Percentiles rank a stretch among this genome's conserved stretches.
Conservation (phyloP, 805 yeast species). For the Metschnikowia cerradonensis region DNA sequence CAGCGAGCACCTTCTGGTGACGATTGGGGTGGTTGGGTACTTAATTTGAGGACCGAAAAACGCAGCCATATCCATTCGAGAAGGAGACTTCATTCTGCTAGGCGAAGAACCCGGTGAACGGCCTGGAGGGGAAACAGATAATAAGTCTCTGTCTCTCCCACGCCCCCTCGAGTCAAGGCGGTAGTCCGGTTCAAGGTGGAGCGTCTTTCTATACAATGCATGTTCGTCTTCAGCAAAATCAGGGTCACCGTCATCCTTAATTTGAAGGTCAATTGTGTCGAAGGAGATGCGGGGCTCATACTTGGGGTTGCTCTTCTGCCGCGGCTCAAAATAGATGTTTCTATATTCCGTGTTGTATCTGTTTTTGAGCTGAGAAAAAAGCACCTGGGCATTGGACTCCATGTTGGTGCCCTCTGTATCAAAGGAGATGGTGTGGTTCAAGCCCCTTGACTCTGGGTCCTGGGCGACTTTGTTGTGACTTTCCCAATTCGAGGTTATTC, state of each 20-base stretch:
- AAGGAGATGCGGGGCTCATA: slow-evolving; percentile 44
- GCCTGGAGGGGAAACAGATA: slow-evolving; percentile 8
- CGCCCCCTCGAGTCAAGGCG: slow-evolving; percentile 14
- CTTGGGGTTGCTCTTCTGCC: slow-evolving; percentile 1
- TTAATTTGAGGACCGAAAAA: slow-evolving; percentile 13
- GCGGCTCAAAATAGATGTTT: slow-evolving; percentile 5
- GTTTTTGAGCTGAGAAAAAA: slow-evolving; percentile 9
- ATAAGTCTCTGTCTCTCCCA: slow-evolving; percentile 13
- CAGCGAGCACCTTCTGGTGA: slow-evolving; percentile 41
- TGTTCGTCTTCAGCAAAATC: slow-evolving; percentile 19
- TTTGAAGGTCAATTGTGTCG: slow-evolving; percentile 47
- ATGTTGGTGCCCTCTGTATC: neutral
- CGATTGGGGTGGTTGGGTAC: slow-evolving; percentile 41
- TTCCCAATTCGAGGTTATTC: slow-evolving; percentile 2
- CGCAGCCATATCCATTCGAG: slow-evolving; percentile 11
- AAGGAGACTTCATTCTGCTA: slow-evolving; percentile 14
- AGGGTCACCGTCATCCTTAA: slow-evolving; percentile 19
- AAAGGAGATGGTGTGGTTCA: neutral
- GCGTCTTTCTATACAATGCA: slow-evolving; percentile 14
- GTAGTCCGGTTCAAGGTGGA: slow-evolving; percentile 6
- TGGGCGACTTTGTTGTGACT: neutral
- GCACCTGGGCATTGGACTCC: slow-evolving; percentile 5
- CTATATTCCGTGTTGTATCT: slow-evolving; percentile 16
- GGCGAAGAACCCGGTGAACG: slow-evolving; percentile 22
- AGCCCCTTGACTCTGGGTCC: neutral